Percentiles rank a stretch among this genome's conserved stretches.
These are phyloP conservation scores for Smallanthus sonchifolius DNA, from an alignment of 129 eudicot genomes.

Conservation along the genomic window DNA sequence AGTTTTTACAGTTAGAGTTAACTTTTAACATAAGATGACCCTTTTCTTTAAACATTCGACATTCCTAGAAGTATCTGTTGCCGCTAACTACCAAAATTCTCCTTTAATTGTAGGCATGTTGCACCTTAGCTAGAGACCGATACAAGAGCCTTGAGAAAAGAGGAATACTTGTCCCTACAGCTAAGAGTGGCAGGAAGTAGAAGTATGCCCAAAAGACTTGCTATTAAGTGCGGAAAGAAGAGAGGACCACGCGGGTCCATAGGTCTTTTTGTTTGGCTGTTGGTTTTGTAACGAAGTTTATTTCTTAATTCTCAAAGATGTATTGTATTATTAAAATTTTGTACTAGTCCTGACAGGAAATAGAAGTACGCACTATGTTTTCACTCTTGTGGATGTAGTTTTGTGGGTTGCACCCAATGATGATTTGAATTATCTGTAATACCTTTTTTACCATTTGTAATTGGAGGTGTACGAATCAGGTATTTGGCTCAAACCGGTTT, in stretches of 20 bases:
- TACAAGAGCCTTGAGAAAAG: constrained; percentile 95
- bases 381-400: neutral
- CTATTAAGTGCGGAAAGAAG: neutral
- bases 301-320: neutral
- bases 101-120: constrained; percentile 57
- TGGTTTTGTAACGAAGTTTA: neutral
- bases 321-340: neutral
- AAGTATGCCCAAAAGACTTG: neutral
- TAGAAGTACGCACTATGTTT: neutral
- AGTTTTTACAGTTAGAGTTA: neutral
- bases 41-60: neutral
- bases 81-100: neutral
- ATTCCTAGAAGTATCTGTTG: neutral
- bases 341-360: neutral
- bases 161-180: constrained; percentile 80
- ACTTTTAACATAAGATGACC: neutral
- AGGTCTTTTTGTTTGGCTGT: neutral
- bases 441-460: too few species aligned
- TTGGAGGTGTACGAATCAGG: too few species aligned
- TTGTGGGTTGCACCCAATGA: neutral
- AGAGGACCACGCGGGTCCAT: neutral
- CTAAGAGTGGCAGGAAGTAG: constrained; percentile 52
- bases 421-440: too few species aligned
- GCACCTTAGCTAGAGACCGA: constrained; percentile 82
- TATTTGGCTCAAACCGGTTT: too few species aligned